A percentile compares a stretch with the other conserved stretches of the same genome.
These are phyloP conservation scores for Teratosphaeria epicoccoides DNA, from an alignment of 2,329 filamentous ascomycete species.

Conservation along the genomic window DNA sequence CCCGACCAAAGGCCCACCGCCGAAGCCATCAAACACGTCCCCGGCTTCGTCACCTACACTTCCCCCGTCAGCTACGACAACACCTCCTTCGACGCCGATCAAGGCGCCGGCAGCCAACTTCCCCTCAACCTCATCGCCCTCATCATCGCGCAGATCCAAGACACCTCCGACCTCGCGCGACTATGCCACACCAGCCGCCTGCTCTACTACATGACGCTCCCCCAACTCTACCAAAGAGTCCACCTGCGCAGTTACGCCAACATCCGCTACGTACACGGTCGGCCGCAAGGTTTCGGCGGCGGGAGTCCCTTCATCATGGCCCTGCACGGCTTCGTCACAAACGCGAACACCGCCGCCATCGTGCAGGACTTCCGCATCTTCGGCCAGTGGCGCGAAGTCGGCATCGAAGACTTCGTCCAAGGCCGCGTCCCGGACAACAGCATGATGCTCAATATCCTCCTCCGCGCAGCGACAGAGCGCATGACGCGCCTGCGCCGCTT, in stretches of 20 bases:
- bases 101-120: constrained; percentile 24
- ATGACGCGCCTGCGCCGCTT: constrained; percentile 47
- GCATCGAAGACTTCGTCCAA: constrained; percentile 47
- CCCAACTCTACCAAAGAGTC: constrained; percentile 48
- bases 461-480: constrained; percentile 49
- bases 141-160: constrained; percentile 48
- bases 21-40: constrained; percentile 6
- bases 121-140: constrained; percentile 49
- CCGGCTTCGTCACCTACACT: constrained; percentile 19
- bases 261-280: constrained; percentile 47
- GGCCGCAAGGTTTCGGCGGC: constrained; percentile 51
- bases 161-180: constrained; percentile 48
- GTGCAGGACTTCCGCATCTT: constrained; percentile 43
- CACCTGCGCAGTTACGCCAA: constrained; percentile 47
- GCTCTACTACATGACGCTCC: constrained; percentile 54
- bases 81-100: constrained; percentile 1
- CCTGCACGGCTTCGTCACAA: constrained; percentile 50
- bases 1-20: background rate
- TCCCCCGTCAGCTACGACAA: constrained; percentile 13
- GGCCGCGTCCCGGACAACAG: constrained; percentile 52
- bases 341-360: constrained; percentile 42
- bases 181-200: constrained; percentile 50
- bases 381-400: constrained; percentile 49
- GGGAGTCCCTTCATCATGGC: constrained; percentile 55
- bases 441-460: constrained; percentile 52